Base-by-base conservation (phyloP, 75 land plant genomes). In the Picea glauca region DNA sequence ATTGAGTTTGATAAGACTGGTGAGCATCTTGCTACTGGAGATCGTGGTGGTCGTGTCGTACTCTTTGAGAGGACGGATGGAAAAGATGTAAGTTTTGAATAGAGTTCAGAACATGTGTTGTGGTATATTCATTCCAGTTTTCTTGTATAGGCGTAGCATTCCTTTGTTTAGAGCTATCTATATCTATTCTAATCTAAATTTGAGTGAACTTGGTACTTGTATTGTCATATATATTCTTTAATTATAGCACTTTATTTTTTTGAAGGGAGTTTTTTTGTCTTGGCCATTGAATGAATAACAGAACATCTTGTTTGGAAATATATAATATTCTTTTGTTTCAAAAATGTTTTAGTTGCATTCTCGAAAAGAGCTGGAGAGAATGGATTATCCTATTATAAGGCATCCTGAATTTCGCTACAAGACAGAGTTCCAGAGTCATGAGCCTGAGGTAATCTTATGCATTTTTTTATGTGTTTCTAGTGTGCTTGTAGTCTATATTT, bases 371-470 rank as follows among this genome's bases (percentile, higher is more conserved):
- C 77, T 90, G 80, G 98, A 95, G 79, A 91, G 77, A 80, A 78
- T 84, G 80, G 98, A 93, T 76, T 79, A 82, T 75, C 78, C 88
- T 72, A 60, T 84, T 18, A 77, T 77, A 61, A 93, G 89, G 83
- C 98, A 95, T 85, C 98, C 98, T 78, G 98, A 95, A 72, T 95
- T 89, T 78, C 98, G 98, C 14, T 93, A 95, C 74, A 94, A 93
- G 62, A 93, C 98, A 65, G 98, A 95, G 78, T 95, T 95, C 63
- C 98, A 95, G 75, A 95, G 98, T 77, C 98, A 95, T 85, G 98
- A 95, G 83, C 98, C 98, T 56, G 98, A 95, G 96, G 98, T 93
- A 81, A 46, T 58, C 60, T 13, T 38, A 11, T 11, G 3, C 64
- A 65, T 31, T 15, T 18, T 50, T 78, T 40, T 65, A 35, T 64